These are phyloP conservation scores for Vitis vinifera DNA, from an alignment of 164 flowering plant genomes.

Conservation along the genomic window DNA sequence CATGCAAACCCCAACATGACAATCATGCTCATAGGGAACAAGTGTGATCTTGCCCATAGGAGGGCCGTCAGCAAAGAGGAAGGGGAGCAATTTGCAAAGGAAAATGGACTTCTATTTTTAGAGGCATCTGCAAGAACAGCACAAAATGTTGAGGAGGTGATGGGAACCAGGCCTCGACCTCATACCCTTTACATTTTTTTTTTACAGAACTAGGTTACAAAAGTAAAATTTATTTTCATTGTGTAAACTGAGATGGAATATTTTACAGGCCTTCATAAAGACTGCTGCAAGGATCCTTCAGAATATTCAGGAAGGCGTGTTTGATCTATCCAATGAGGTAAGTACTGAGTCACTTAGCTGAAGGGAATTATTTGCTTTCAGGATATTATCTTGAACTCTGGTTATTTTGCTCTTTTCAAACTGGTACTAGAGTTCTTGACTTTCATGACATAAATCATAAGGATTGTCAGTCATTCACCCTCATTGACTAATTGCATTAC, in stretches of 20 bases:
- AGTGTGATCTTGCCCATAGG: slow-evolving; percentile 75
- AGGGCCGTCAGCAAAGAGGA: slow-evolving; percentile 90
- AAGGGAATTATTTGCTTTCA: too few species aligned
- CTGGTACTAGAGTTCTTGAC: too few species aligned
- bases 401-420: too few species aligned
- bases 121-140: slow-evolving; percentile 94
- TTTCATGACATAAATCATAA: too few species aligned
- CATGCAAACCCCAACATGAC: slow-evolving; percentile 91
- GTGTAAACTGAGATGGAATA: not conserved
- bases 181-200: not conserved
- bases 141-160: slow-evolving; percentile 86
- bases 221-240: not conserved
- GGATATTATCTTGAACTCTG: not conserved
- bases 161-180: not conserved
- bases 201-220: too few species aligned
- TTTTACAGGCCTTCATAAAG: slow-evolving; percentile 68
- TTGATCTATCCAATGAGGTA: slow-evolving; percentile 87
- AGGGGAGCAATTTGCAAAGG: slow-evolving; percentile 94
- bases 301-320: slow-evolving; percentile 82
- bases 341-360: not conserved
- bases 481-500: too few species aligned
- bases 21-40: slow-evolving; percentile 82
- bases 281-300: slow-evolving; percentile 81
- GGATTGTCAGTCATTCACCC: too few species aligned
- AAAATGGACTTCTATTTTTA: slow-evolving; percentile 79